Evolutionary conservation across 2,329 filamentous ascomycete species (phyloP).

Genomic region (Dothideomycetes sp.): DNA sequence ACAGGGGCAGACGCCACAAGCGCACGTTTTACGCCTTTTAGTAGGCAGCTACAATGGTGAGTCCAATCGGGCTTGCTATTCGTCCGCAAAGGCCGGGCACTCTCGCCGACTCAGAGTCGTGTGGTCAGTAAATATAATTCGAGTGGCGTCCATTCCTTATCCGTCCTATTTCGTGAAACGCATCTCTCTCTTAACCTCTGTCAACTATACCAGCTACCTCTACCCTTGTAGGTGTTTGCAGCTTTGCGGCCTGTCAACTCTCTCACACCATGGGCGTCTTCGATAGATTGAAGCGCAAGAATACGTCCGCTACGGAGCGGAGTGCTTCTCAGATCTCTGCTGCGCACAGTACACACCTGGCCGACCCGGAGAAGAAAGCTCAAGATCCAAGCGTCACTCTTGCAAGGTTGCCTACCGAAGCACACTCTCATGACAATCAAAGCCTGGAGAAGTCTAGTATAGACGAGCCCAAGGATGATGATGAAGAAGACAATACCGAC

Average conservation of each 20-base stretch:
- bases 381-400: neutral
- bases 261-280: constrained; percentile 6
- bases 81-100: too few species aligned
- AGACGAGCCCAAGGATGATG: constrained; percentile 1
- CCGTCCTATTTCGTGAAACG: too few species aligned
- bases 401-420: too few species aligned
- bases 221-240: neutral
- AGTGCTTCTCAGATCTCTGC: neutral
- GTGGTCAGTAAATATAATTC: too few species aligned
- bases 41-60: too few species aligned
- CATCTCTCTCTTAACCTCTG: neutral
- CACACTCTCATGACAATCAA: neutral
- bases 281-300: constrained; percentile 1
- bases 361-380: neutral
- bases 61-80: too few species aligned
- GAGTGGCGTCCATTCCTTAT: too few species aligned
- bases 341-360: neutral
- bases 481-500: constrained; percentile 17
- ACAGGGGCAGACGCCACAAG: too few species aligned
- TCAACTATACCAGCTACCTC: neutral
- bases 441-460: neutral
- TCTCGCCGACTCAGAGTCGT: too few species aligned
- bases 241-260: neutral
- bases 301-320: neutral
- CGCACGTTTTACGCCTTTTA: too few species aligned